Percentiles rank a stretch among this genome's conserved stretches.
These are phyloP conservation scores for Rubus idaeus DNA, from an alignment of 306 rosid genomes.

Conservation along the genomic window DNA sequence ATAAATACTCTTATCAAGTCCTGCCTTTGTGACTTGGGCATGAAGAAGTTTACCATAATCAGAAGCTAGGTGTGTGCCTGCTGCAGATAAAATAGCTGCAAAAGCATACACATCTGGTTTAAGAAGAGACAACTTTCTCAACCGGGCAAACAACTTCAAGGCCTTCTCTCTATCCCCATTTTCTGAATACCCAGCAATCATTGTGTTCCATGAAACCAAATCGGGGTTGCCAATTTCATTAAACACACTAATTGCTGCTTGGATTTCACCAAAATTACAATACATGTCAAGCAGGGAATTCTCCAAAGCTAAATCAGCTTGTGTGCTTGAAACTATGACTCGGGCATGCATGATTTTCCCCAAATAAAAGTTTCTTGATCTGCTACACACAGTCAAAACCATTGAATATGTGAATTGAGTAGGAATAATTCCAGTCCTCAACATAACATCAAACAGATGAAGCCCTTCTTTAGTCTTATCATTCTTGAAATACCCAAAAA, in stretches of 20 bases:
- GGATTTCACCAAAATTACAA: slow-evolving; percentile 57
- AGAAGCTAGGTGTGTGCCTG: slow-evolving; percentile 34
- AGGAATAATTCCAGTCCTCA: slow-evolving; percentile 51
- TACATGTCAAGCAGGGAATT: slow-evolving; percentile 84
- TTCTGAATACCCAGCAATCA: slow-evolving; percentile 70
- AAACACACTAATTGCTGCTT: slow-evolving; percentile 49
- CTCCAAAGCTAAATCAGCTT: slow-evolving; percentile 56
- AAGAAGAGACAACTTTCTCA: slow-evolving; percentile 35
- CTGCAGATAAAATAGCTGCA: slow-evolving; percentile 58
- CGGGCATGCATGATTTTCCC: slow-evolving; percentile 65
- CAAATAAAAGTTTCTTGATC: slow-evolving; percentile 33
- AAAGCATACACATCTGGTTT: slow-evolving; percentile 74
- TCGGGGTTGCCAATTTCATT: slow-evolving; percentile 45
- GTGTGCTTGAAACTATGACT: slow-evolving; percentile 45
- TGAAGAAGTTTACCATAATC: slow-evolving; percentile 66
- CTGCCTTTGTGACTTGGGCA: slow-evolving; percentile 58
- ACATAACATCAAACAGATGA: slow-evolving; percentile 43
- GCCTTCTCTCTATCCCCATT: slow-evolving; percentile 62
- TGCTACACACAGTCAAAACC: slow-evolving; percentile 64
- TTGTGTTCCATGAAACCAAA: slow-evolving; percentile 84
- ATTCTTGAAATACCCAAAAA: slow-evolving; percentile 59
- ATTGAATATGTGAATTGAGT: slow-evolving; percentile 62
- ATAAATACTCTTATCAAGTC: slow-evolving; percentile 54
- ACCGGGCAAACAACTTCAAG: slow-evolving; percentile 49
- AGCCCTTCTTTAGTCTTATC: slow-evolving; percentile 43